phyloP scores from a whole-genome alignment of 805 yeast species.

The Wickerhamiella cacticola region DNA sequence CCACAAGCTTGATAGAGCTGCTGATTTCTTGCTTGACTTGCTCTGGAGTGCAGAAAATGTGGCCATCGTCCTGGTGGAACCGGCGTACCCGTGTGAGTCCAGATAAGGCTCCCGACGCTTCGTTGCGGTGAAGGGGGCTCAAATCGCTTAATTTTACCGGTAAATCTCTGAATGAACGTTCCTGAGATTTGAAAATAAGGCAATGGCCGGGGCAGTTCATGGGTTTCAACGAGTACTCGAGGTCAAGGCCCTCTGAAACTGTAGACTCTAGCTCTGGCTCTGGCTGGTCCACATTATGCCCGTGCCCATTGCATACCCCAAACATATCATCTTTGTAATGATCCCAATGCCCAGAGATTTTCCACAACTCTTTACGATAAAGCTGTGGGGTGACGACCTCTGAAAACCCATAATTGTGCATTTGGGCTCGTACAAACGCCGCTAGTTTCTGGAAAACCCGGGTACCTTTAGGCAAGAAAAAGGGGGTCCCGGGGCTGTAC shows the following conservation, averaged over 20 bases:
- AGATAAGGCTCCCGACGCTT: conserved; percentile 83
- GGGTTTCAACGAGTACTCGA: conserved; percentile 73
- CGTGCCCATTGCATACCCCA: conserved; percentile 41
- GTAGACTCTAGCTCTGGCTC: conserved; percentile 16
- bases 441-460: conserved; percentile 68
- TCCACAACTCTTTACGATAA: conserved; percentile 74
- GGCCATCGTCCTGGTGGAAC: conserved; percentile 98
- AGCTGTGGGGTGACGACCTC: conserved; percentile 91
- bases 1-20: conserved; percentile 59
- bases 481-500: conserved; percentile 80
- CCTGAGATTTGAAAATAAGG: conserved; percentile 58
- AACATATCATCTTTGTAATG: conserved; percentile 94
- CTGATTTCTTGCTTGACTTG: conserved; percentile 69
- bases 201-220: conserved; percentile 73
- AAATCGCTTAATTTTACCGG: conserved; percentile 83
- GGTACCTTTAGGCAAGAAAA: conserved; percentile 88
- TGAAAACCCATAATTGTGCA: conserved; percentile 65
- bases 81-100: conserved; percentile 89
- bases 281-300: conserved; percentile 4
- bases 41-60: conserved; percentile 71
- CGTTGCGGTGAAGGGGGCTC: conserved; percentile 86
- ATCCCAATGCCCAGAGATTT: conserved; percentile 90
- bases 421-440: conserved; percentile 76
- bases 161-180: conserved; percentile 71
- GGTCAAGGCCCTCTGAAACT: conserved; percentile 25